Evolutionary conservation across 1,139 yeast species (phyloP).

Genomic region (Geotrichum candidum): DNA sequence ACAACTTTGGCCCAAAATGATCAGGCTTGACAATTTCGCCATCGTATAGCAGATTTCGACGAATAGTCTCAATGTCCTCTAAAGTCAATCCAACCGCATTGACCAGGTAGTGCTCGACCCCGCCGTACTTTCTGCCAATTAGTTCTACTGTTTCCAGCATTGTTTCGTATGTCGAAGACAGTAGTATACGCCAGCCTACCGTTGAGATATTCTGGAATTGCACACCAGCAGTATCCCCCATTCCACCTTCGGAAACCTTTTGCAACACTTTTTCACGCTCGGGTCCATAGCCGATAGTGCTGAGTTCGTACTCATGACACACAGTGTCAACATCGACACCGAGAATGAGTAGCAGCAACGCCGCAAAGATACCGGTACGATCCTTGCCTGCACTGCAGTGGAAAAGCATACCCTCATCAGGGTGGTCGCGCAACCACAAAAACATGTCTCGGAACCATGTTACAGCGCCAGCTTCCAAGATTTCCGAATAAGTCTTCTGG

Average conservation of each 20-base stretch:
- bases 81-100: slow-evolving; percentile 44
- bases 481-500: slow-evolving; percentile 56
- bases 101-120: slow-evolving; percentile 48
- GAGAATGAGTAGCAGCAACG: slow-evolving; percentile 55
- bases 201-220: neutral
- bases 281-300: slow-evolving; percentile 48
- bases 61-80: slow-evolving; percentile 48
- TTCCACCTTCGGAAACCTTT: slow-evolving; percentile 15
- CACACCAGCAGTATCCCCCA: neutral
- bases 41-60: slow-evolving; percentile 36
- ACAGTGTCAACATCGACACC: slow-evolving; percentile 64
- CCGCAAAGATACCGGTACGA: slow-evolving; percentile 70
- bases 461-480: slow-evolving; percentile 37
- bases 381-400: slow-evolving; percentile 90
- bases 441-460: slow-evolving; percentile 46
- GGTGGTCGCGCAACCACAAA: slow-evolving; percentile 48
- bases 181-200: slow-evolving; percentile 51
- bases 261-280: slow-evolving; percentile 20
- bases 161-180: slow-evolving; percentile 65
- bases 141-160: slow-evolving; percentile 60
- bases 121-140: slow-evolving; percentile 49
- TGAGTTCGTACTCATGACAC: slow-evolving; percentile 69
- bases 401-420: slow-evolving; percentile 49
- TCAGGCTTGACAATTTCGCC: slow-evolving; percentile 13
- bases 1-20: neutral